Evolutionary conservation across 2,329 filamentous ascomycete genomes (phyloP), one percentile per base, ranked within the genome.

Genomic region (Orbilia ellipsospora): DNA sequence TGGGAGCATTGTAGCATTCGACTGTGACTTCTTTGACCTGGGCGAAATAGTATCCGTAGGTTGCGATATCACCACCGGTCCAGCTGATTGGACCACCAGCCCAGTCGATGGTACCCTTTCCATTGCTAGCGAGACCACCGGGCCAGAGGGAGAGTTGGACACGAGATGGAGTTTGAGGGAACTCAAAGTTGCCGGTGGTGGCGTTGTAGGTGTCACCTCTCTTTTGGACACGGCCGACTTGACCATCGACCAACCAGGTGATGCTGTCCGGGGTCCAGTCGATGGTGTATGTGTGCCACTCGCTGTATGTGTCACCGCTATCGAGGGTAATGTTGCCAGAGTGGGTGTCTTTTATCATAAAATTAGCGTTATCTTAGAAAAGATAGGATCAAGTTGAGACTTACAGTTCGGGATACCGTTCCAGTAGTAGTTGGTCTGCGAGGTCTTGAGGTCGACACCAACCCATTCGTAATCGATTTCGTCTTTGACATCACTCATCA

Each of bases 401-500:
- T 85, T 86, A 96, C 93, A 98, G 82, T 94, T 87, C 45, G 92
- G 90, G 77, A 97, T 90, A 81, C 95, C 95, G 84, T 97, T 94
- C 84, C 91, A 97, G 84, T 97, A 99, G 86, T 90, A 99, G 85
- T 99, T 99, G 81, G 93, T 95, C 85, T 99, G 94, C 16, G 91
- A 92, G 77, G 87, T 88, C 55, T 85, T 81, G 77, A 96, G 85
- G 80, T 97, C 92, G 52, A 87, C 87, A 78, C 95, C 95, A 65
- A 99, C 88, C 82, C 91, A 98, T 83, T 99, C 95, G 82, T 93
- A 98, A 84, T 99, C 95, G 80, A 99, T 97, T 83, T 99, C 95
- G 81, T 99, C 95, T 86, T 97, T 96, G 81, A 96, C 91, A 80
- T 98, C 94, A 42, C 92, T 94, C 83, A 97, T 89, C 81, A 98